These are phyloP conservation scores for Mycogone perniciosa DNA, from an alignment of 2,329 filamentous ascomycete species.

Conservation along the genomic window DNA sequence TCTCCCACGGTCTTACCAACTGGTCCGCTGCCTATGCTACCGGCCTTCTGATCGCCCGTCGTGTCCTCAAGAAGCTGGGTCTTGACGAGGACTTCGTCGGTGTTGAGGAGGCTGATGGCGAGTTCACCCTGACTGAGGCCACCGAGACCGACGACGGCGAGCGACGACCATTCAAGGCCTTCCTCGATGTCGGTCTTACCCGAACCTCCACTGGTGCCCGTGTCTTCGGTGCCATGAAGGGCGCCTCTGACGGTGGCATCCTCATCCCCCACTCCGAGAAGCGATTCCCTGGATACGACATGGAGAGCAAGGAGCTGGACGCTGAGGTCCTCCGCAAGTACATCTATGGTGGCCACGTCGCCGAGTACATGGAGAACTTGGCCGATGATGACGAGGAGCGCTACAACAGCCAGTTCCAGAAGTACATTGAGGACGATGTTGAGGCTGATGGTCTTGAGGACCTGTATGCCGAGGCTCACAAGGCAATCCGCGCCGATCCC, in stretches of 20 bases:
- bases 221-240: conserved; percentile 99
- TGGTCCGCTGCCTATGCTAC: conserved; percentile 97
- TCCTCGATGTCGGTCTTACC: conserved; percentile 95
- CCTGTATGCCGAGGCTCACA: conserved; percentile 89
- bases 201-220: conserved; percentile 97
- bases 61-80: conserved; percentile 93
- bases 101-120: conserved; percentile 95
- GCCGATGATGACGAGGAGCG: conserved; percentile 99
- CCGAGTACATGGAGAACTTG: conserved; percentile 99
- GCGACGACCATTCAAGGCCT: conserved; percentile 98
- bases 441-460: conserved; percentile 98
- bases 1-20: conserved; percentile 98
- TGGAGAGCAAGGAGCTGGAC: conserved; percentile 96
- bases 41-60: conserved; percentile 93
- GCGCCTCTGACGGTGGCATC: conserved; percentile 96
- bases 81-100: conserved; percentile 88
- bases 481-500: conserved; percentile 94
- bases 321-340: conserved; percentile 96
- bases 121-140: conserved; percentile 93
- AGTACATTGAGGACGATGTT: conserved; percentile 95
- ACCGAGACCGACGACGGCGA: conserved; percentile 83
- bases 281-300: conserved; percentile 98
- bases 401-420: conserved; percentile 95
- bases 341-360: conserved; percentile 97
- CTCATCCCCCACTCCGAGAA: conserved; percentile 97